Percentiles rank a stretch among this genome's conserved stretches.
phyloP scores from a whole-genome alignment of 352 stramenopile genomes.

The Elongisporangium senticosum region DNA sequence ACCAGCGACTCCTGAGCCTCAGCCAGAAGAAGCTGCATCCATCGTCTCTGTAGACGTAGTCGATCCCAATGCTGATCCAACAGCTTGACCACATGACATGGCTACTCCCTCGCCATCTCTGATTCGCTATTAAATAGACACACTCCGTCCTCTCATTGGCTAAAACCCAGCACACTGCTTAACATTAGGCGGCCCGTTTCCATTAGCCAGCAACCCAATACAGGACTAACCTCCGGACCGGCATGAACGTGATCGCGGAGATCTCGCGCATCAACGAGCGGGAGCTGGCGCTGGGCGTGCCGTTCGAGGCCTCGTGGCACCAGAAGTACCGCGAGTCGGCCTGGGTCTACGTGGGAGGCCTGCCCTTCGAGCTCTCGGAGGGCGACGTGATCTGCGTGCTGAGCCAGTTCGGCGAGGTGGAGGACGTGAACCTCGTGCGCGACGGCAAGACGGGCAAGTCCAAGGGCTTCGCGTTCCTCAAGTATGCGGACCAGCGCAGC shows the following conservation, averaged over 20 bases:
- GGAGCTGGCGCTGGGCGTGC: constrained; percentile 70
- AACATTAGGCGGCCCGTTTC: too few species aligned
- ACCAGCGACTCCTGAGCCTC: background rate
- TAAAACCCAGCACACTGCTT: background rate
- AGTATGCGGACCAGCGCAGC: constrained; percentile 95
- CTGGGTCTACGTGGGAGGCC: constrained; percentile 96
- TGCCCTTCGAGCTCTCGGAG: constrained; percentile 92
- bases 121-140: background rate
- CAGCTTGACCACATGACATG: background rate
- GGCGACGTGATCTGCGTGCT: constrained; percentile 93
- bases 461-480: constrained; percentile 95
- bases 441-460: constrained; percentile 96
- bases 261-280: constrained; percentile 82
- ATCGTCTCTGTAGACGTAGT: background rate
- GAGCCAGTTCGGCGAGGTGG: constrained; percentile 83
- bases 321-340: constrained; percentile 90
- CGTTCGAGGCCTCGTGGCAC: constrained; percentile 68
- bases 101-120: background rate
- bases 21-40: background rate
- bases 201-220: too few species aligned
- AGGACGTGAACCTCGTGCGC: constrained; percentile 96
- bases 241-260: constrained; percentile 79
- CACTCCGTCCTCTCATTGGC: background rate
- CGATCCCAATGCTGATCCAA: background rate
- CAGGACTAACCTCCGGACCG: background rate